These are phyloP conservation scores for Arthrobotrys iridis DNA, from an alignment of 2,329 filamentous ascomycete species.

Conservation along the genomic window DNA sequence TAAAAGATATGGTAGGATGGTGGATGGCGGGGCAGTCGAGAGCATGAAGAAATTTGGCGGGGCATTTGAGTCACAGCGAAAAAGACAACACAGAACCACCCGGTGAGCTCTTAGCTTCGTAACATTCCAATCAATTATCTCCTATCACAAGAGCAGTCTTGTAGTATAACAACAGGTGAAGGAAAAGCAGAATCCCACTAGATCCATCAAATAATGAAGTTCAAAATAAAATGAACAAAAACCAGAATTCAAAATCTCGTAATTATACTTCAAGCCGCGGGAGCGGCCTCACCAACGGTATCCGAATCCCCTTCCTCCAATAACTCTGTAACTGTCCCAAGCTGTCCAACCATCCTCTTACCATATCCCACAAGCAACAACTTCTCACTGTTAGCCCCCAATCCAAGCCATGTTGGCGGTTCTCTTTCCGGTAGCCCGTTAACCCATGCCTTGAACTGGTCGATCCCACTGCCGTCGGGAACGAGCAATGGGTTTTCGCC, in stretches of 20 bases:
- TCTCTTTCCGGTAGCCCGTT: constrained; percentile 91
- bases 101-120: too few relatives aligned
- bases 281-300: constrained; percentile 62
- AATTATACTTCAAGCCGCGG: constrained; percentile 57
- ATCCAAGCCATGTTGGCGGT: constrained; percentile 90
- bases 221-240: not conserved
- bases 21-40: constrained; percentile 43
- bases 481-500: constrained; percentile 73
- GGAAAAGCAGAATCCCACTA: not conserved
- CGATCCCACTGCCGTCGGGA: constrained; percentile 80
- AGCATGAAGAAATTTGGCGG: constrained; percentile 52
- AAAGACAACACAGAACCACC: constrained; percentile 21
- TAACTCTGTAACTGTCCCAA: constrained; percentile 84
- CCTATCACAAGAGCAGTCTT: not conserved
- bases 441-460: constrained; percentile 91
- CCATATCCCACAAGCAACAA: constrained; percentile 88
- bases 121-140: not conserved
- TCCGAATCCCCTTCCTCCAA: constrained; percentile 90
- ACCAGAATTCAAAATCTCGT: constrained; percentile 23
- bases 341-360: constrained; percentile 80
- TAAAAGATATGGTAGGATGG: constrained; percentile 7
- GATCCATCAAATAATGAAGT: not conserved
- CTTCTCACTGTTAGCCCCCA: constrained; percentile 97
- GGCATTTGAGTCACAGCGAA: constrained; percentile 44
- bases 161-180: not conserved